phyloP scores from a whole-genome alignment of 2,329 filamentous ascomycete species.

The Hymenotorrendiella dingleyae region DNA sequence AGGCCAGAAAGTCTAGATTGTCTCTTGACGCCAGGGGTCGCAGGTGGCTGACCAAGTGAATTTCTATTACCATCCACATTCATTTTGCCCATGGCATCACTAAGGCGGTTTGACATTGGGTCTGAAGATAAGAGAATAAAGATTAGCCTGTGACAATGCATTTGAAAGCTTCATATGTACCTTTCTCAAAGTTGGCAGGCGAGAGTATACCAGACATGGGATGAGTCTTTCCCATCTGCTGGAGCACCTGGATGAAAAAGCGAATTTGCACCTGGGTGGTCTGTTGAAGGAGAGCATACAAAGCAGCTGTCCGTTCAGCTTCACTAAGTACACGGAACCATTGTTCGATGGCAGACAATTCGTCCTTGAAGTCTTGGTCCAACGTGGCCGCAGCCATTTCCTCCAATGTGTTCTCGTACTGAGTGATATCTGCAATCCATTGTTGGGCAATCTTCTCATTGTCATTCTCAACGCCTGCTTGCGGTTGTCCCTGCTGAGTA shows the following conservation, averaged over 20 bases:
- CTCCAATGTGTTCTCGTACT: conserved; percentile 96
- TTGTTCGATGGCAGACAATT: conserved; percentile 97
- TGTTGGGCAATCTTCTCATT: conserved; percentile 92
- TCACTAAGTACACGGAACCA: conserved; percentile 98
- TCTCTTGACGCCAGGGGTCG: conserved; percentile 74
- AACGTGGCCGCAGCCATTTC: conserved; percentile 99
- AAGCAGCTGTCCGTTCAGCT: conserved; percentile 87
- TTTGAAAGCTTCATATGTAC: conserved; percentile 44
- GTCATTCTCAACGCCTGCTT: conserved; percentile 66
- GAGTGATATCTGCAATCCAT: conserved; percentile 98
- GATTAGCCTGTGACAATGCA: too few species aligned
- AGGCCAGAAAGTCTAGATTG: conserved; percentile 93
- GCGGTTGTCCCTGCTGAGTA: conserved; percentile 59
- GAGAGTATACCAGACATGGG: conserved; percentile 95
- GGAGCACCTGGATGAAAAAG: conserved; percentile 97
- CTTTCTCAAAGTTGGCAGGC: conserved; percentile 94
- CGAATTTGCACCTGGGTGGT: conserved; percentile 98
- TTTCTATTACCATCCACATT: conserved; percentile 82
- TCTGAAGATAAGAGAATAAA: conserved; percentile 53
- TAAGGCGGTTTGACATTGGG: conserved; percentile 93
- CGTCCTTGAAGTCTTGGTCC: conserved; percentile 99
- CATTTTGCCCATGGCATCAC: conserved; percentile 93
- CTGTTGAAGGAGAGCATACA: conserved; percentile 94
- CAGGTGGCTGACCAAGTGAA: conserved; percentile 75
- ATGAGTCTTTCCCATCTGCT: conserved; percentile 98